A percentile compares a stretch with the other conserved stretches of the same genome.
Conservation (phyloP, 148 eudicot species). For the Linanthus parryae region DNA sequence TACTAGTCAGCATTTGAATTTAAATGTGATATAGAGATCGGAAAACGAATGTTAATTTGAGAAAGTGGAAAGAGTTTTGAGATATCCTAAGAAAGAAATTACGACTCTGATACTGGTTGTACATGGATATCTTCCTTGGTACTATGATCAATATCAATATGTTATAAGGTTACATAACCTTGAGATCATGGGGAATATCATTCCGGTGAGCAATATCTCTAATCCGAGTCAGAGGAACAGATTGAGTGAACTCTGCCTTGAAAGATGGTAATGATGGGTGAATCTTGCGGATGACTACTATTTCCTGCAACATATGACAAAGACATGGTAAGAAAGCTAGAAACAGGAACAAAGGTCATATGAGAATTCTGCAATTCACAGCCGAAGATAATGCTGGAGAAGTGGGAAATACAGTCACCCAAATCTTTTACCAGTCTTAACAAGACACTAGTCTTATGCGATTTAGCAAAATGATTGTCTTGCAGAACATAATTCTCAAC, state of each 20-base stretch:
- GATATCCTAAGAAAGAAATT: too few relatives aligned
- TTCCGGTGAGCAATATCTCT: constrained; percentile 93
- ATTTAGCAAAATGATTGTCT: background rate
- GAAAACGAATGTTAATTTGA: too few relatives aligned
- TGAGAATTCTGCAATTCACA: background rate
- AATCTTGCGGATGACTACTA: constrained; percentile 85
- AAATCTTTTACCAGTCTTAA: background rate
- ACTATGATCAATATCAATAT: too few relatives aligned
- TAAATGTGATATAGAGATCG: too few relatives aligned
- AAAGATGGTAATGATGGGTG: constrained; percentile 97
- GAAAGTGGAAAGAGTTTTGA: too few relatives aligned
- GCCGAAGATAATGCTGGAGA: background rate
- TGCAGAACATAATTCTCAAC: too few relatives aligned
- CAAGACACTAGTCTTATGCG: background rate
- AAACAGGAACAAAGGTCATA: background rate
- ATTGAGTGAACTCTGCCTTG: constrained; percentile 94
- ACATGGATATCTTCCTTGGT: too few relatives aligned
- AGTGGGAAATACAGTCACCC: background rate
- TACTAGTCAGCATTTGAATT: too few relatives aligned
- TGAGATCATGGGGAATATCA: constrained; percentile 95
- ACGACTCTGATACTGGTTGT: too few relatives aligned
- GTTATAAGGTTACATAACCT: too few relatives aligned
- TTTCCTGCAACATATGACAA: constrained; percentile 50
- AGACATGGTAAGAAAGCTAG: background rate
- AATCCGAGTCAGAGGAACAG: constrained; percentile 94